Evolutionary conservation across 768 basidiomycete species (phyloP), one percentile per base, ranked within the genome.

Genomic region (Pisolithus orientalis): DNA sequence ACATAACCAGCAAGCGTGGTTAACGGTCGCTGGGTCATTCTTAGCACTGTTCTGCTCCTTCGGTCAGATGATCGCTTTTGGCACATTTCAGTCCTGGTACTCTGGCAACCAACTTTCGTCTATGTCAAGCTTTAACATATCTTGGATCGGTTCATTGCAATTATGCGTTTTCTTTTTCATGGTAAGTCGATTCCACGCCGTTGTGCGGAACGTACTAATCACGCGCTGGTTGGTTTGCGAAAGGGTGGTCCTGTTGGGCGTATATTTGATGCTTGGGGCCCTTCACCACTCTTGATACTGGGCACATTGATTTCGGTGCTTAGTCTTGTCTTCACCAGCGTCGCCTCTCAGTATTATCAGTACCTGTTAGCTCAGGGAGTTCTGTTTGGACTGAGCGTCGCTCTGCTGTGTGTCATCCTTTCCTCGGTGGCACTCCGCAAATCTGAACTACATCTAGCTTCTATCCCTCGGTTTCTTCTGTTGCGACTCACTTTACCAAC

Each of bases 41-140:
- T 62, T 85, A 27, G 80, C 81, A 7, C 71, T 87, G 7, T 80
- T 85, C 67, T 83, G 78, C 62, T 80, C 83, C 2, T 86, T 88
- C 62, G 86, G 86, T 8, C 83, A 81, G 57, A 79, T 87, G 72
- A 83, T 74, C 49, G 78, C 85, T 43, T 88, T 87, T 56, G 86
- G 86, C 14, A 84, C 83, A 39, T 88, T 80, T 63, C 83, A 86
- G 63, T 67, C 80, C 11, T 87, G 80, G 79, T 87, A 88, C 57
- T 70, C 75, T 9, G 66, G 65, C 13, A 80, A 88, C 63, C 80
- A 87, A 62, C 72, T 88, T 16, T 62, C 63, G 16, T 63, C 73
- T 56, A 56, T 75, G 34, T 66, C 79, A 13, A 69, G 80, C 13
- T 81, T 80, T 37, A 76, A 73, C 24, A 83, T 87, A 55, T 81